Percentiles rank a stretch among this genome's conserved stretches.
These are phyloP conservation scores for Phytophthora crassamura DNA, from an alignment of 352 stramenopile genomes.

Conservation along the genomic window DNA sequence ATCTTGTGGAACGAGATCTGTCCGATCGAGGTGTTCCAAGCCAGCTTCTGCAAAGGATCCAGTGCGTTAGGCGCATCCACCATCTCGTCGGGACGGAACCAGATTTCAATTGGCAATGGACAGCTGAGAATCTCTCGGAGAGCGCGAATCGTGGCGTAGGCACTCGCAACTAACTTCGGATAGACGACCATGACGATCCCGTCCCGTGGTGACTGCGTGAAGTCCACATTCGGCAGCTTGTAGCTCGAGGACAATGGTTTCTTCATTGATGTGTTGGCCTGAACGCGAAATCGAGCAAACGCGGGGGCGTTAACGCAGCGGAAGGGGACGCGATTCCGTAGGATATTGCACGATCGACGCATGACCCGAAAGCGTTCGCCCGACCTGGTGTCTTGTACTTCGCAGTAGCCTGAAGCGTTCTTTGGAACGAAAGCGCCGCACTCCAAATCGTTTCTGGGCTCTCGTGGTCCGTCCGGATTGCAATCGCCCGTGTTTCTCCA, in stretches of 20 bases:
- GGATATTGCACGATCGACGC: slow-evolving; percentile 31
- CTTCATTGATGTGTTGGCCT: slow-evolving; percentile 24
- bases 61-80: slow-evolving; percentile 8
- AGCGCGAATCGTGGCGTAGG: slow-evolving; percentile 35
- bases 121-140: slow-evolving; percentile 39
- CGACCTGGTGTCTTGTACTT: slow-evolving; percentile 26
- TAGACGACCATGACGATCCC: slow-evolving; percentile 69
- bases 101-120: slow-evolving; percentile 63
- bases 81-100: slow-evolving; percentile 53
- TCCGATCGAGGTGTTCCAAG: slow-evolving; percentile 11
- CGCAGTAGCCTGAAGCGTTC: slow-evolving; percentile 33
- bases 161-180: slow-evolving; percentile 48
- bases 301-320: slow-evolving; percentile 48
- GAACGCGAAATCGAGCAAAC: slow-evolving; percentile 41
- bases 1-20: slow-evolving; percentile 38
- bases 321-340: slow-evolving; percentile 40
- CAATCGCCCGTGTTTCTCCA: slow-evolving; percentile 25
- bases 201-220: slow-evolving; percentile 3
- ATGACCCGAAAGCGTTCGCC: slow-evolving; percentile 45
- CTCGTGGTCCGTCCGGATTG: slow-evolving; percentile 17
- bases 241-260: neutral
- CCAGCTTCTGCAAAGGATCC: slow-evolving; percentile 27
- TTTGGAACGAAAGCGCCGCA: slow-evolving; percentile 31
- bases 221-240: neutral
- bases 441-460: slow-evolving; percentile 19